Evolutionary conservation across 164 flowering plant genomes (phyloP), one percentile per base, ranked within the genome.

Genomic region (Kalanchoe fedtschenkoi): DNA sequence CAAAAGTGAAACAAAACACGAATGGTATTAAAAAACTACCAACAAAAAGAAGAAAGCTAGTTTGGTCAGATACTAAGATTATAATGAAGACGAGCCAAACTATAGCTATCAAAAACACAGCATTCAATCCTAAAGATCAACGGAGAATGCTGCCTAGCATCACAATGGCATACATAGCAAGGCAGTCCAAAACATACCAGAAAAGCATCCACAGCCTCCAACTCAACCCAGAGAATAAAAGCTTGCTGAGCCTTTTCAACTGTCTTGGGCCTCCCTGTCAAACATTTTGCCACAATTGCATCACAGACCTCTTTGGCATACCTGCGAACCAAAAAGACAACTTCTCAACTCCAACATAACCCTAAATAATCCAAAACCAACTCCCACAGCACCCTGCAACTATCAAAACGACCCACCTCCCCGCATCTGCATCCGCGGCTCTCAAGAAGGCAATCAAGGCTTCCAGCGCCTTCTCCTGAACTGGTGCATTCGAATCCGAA

Each of bases 391-490:
- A 29, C 6, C 3, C 15, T 55, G 17, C 24, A 32, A 2, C 66
- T 0, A 13, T 44, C 33, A 37, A 44, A 22, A 13, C 47, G 16
- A 38, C 24, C 32, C 46, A 90, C 99, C 97, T 88, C 42, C 87
- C 95, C 1, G 76, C 88, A 71, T 95, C 99, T 6, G 99, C 91
- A 72, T 95, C 99, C 0, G 97, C 99, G 43, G 91, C 93, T 78
- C 76, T 68, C 34, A 83, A 71, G 65, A 65, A 95, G 0, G 95
- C 83, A 77, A 95, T 85, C 67, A 95, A 71, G 0, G 99, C 95
- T 74, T 95, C 97, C 3, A 95, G 81, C 17, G 96, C 99, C 74
- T 91, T 95, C 80, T 95, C 99, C 60, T 95, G 99, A 8, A 91
- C 97, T 5, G 97, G 97, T 47, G 97, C 95, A 79, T 95, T 95